These are phyloP conservation scores for Corinectria fuckeliana DNA, from an alignment of 2,329 filamentous ascomycete species.

Conservation along the genomic window DNA sequence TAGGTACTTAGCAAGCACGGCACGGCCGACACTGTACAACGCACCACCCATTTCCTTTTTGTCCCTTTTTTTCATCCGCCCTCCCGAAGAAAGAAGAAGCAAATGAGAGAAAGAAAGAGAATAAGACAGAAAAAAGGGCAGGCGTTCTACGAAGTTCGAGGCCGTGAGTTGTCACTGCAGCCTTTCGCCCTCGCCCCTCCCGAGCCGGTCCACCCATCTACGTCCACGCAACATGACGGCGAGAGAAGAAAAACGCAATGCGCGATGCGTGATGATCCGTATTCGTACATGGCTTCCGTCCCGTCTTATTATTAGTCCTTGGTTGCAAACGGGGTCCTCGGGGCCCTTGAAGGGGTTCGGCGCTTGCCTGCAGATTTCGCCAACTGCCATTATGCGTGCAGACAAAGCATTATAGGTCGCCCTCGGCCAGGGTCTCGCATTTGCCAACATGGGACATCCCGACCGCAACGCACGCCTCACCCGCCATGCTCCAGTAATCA, in stretches of 20 bases:
- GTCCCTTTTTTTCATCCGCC: background rate
- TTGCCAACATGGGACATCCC: constrained; percentile 2
- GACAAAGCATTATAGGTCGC: constrained; percentile 5
- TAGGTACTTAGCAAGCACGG: background rate
- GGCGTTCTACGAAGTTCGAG: constrained; percentile 25
- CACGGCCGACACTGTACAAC: constrained; percentile 4
- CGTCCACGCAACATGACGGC: constrained; percentile 26
- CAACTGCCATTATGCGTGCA: constrained; percentile 4
- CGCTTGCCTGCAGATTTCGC: constrained; percentile 15
- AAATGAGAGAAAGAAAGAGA: background rate
- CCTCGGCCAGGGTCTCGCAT: background rate
- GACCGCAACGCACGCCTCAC: background rate
- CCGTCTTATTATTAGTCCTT: constrained; percentile 7
- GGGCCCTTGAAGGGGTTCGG: constrained; percentile 2
- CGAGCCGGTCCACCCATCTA: constrained; percentile 25
- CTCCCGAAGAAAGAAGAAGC: background rate
- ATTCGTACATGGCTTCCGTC: constrained; percentile 12
- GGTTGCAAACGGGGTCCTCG: background rate
- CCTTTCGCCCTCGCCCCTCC: background rate
- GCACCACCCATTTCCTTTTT: background rate
- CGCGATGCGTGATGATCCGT: constrained; percentile 11
- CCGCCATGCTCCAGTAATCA: background rate
- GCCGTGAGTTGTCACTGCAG: constrained; percentile 40
- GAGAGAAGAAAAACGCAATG: background rate
- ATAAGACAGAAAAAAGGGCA: constrained; percentile 5